Percentiles rank a stretch among this genome's conserved stretches.
Evolutionary conservation across 495 filamentous ascomycete species (phyloP).

Genomic region (Hyaloscypha variabilis): DNA sequence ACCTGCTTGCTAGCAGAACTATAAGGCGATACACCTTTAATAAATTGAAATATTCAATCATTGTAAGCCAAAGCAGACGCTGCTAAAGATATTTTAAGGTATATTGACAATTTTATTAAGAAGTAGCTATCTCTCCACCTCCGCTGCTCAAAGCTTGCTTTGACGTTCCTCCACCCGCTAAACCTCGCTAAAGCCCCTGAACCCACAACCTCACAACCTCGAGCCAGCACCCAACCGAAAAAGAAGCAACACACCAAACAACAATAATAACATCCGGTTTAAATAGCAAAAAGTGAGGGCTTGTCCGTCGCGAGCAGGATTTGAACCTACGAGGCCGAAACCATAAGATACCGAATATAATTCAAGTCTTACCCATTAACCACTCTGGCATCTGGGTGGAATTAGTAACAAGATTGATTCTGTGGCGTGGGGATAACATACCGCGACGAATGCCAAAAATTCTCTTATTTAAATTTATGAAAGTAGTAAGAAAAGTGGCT

Average conservation of each 20-base stretch:
- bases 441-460: neutral
- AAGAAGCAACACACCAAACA: neutral
- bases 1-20: too few relatives aligned
- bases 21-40: too few relatives aligned
- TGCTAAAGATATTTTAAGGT: too few relatives aligned
- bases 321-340: constrained; percentile 53
- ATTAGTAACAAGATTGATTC: too few relatives aligned
- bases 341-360: constrained; percentile 47
- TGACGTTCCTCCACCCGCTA: neutral
- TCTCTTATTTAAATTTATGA: neutral
- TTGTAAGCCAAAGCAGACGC: too few relatives aligned
- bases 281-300: too few relatives aligned
- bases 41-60: too few relatives aligned
- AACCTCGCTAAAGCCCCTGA: neutral
- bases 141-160: neutral
- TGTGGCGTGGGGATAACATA: too few relatives aligned
- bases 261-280: too few relatives aligned
- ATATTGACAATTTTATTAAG: neutral
- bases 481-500: neutral
- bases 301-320: constrained; percentile 22
- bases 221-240: neutral
- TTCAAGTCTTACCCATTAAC: constrained; percentile 60
- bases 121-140: neutral
- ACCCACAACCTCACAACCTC: neutral
- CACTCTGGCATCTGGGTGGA: constrained; percentile 54